Percentiles rank a stretch among this genome's conserved stretches.
Evolutionary conservation across 371 early-diverging fungal species (phyloP).

Genomic region (Capillidium heterosporum): DNA sequence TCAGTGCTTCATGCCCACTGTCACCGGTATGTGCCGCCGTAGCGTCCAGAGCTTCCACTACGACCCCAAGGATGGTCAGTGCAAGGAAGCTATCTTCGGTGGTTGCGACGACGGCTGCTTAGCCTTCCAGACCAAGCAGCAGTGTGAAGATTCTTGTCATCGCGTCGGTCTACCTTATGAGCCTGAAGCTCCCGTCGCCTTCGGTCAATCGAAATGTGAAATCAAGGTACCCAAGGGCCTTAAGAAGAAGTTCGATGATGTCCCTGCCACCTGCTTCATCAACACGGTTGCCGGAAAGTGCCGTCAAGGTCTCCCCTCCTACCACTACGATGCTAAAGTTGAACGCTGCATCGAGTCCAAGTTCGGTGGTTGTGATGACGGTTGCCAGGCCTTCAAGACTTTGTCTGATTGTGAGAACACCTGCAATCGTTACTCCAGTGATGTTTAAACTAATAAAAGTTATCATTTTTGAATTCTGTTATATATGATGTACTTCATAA

Average conservation of each 20-base stretch:
- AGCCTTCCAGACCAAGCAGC: not conserved
- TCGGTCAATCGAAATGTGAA: too few species aligned
- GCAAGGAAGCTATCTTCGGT: not conserved
- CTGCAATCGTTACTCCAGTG: not conserved
- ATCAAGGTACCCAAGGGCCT: too few species aligned
- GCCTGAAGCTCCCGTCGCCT: too few species aligned
- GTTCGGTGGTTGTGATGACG: not conserved
- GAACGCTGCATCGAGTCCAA: too few species aligned
- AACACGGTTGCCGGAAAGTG: too few species aligned
- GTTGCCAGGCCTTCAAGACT: not conserved
- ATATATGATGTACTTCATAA: too few species aligned
- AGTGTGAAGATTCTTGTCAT: not conserved
- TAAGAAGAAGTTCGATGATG: too few species aligned
- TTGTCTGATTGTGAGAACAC: not conserved
- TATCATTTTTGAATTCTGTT: too few species aligned
- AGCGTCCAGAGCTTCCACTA: not conserved
- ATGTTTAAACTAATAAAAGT: too few species aligned
- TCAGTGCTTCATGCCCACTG: not conserved
- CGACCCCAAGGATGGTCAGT: not conserved
- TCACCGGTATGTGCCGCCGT: not conserved
- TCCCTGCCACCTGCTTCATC: too few species aligned
- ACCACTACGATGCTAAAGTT: too few species aligned
- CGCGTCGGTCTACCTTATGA: not conserved
- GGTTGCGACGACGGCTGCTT: not conserved
- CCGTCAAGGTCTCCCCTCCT: too few species aligned